Evolutionary conservation across 345 rosid species (phyloP).

Genomic region (Aquilaria malaccensis): DNA sequence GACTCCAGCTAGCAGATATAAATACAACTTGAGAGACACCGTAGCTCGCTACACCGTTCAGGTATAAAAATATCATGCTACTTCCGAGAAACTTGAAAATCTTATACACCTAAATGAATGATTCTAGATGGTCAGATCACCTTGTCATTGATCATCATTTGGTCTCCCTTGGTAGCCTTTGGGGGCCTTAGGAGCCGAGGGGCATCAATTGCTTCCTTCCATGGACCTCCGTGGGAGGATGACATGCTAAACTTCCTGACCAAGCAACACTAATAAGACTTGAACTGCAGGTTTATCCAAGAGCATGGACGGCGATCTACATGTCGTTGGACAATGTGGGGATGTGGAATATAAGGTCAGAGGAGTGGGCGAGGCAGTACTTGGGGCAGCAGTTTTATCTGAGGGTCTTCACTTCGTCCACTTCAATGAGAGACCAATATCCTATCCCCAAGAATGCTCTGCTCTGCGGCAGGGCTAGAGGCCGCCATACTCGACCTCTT

Average conservation of each 20-base stretch:
- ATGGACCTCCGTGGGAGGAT: background rate
- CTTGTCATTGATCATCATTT: too few relatives aligned
- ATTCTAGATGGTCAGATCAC: too few relatives aligned
- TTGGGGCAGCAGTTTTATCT: slow-evolving; percentile 87
- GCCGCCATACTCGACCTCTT: slow-evolving; percentile 64
- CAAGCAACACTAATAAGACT: too few relatives aligned
- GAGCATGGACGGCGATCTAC: slow-evolving; percentile 81
- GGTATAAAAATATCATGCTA: slow-evolving; percentile 21
- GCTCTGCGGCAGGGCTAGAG: slow-evolving; percentile 75
- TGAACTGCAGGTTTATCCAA: slow-evolving; percentile 67
- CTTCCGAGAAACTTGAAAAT: too few relatives aligned
- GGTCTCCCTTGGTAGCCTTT: too few relatives aligned
- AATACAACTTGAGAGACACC: slow-evolving; percentile 74
- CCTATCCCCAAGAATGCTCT: slow-evolving; percentile 85
- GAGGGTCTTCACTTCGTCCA: slow-evolving; percentile 63
- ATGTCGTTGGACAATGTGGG: slow-evolving; percentile 91
- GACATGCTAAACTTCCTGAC: too few relatives aligned
- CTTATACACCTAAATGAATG: too few relatives aligned
- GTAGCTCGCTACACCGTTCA: slow-evolving; percentile 72
- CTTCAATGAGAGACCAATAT: slow-evolving; percentile 68
- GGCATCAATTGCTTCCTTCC: background rate
- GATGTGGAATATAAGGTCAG: slow-evolving; percentile 95
- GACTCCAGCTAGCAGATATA: slow-evolving; percentile 58
- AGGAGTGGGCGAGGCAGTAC: slow-evolving; percentile 88
- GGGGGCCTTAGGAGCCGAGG: too few relatives aligned